phyloP scores from a whole-genome alignment of 1,284 basidiomycete species.

The Pseudozyma sp. region DNA sequence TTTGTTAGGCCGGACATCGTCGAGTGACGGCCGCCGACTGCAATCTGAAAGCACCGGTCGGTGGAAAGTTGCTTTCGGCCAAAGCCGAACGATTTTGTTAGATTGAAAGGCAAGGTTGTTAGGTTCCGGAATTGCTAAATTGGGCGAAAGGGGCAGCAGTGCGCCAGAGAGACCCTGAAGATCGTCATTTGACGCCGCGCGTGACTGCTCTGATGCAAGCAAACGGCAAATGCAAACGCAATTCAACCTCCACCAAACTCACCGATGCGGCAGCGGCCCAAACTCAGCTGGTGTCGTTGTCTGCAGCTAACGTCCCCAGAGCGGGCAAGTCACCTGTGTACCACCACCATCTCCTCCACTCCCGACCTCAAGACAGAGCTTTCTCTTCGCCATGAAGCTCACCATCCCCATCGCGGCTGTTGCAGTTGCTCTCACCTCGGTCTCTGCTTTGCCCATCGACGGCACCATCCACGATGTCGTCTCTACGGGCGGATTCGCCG shows the following conservation, averaged over 20 bases:
- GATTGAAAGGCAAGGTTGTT: no score
- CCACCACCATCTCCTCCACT: conserved; percentile 4
- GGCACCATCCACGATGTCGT: conserved; percentile 9
- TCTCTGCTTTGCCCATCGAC: conserved; percentile 22
- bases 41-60: no score
- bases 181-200: conserved; percentile 13
- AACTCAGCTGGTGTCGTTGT: conserved; percentile 1
- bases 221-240: background rate
- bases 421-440: conserved; percentile 16
- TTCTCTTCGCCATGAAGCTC: conserved; percentile 31
- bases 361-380: background rate
- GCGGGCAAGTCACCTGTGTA: no score
- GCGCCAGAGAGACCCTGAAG: conserved; percentile 7
- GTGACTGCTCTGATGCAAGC: conserved; percentile 14
- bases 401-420: conserved; percentile 24
- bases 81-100: no score
- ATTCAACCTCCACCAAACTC: conserved; percentile 34
- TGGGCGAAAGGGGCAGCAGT: background rate
- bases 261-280: conserved; percentile 19
- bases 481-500: conserved; percentile 24
- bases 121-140: background rate
- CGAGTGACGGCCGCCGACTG: no score
- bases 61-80: no score
- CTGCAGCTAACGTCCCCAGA: no score
- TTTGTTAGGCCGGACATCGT: no score